Conservation (phyloP, 2,329 filamentous ascomycete species). For the Apiospora pterosperma region DNA sequence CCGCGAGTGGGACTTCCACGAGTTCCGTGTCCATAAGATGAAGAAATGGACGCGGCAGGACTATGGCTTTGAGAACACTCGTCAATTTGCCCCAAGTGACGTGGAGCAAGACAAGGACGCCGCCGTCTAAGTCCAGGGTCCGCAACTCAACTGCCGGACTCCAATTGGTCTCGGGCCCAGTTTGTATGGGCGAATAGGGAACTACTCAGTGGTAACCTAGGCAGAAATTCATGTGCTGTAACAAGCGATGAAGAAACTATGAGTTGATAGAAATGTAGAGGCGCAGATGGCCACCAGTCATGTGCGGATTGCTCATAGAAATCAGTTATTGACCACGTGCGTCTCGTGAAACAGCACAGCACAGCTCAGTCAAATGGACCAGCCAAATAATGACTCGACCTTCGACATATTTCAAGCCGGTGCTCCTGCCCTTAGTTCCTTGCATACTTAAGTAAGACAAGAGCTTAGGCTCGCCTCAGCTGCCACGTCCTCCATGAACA, state of each 20-base stretch:
- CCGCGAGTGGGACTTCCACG: constrained; percentile 82
- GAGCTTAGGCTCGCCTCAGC: no score
- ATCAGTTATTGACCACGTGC: not conserved
- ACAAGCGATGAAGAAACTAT: not conserved
- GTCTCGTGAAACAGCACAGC: no score
- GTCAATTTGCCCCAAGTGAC: constrained; percentile 20
- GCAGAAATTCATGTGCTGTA: not conserved
- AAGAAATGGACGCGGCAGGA: constrained; percentile 49
- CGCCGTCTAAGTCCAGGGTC: constrained; percentile 13
- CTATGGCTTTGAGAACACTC: constrained; percentile 38
- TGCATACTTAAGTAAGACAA: not conserved
- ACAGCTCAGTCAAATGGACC: not conserved
- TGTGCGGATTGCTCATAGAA: not conserved
- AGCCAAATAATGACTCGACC: not conserved
- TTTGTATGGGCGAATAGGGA: not conserved
- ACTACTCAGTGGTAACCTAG: not conserved
- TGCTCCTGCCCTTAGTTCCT: not conserved
- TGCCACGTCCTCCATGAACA: no score
- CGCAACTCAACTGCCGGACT: constrained; percentile 14
- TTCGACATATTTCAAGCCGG: not conserved
- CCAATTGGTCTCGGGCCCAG: no score
- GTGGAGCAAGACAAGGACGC: constrained; percentile 18
- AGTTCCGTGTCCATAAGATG: constrained; percentile 75
- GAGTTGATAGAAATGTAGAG: not conserved
- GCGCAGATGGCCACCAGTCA: not conserved